Conservation (phyloP, 257 asterid species). For the Craterostigma plantagineum region DNA sequence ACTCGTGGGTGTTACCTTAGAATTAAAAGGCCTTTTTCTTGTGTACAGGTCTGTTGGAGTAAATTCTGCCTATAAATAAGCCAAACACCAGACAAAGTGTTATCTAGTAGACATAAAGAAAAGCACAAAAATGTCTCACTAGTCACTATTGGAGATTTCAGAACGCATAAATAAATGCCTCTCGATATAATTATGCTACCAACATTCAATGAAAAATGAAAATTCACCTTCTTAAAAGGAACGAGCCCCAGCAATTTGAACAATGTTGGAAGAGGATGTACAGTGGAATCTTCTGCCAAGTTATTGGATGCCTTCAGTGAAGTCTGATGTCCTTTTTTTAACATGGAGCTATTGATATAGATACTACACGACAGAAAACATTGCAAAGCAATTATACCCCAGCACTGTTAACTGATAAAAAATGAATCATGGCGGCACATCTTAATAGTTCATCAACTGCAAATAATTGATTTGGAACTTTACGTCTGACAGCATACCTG, state of each 20-base stretch:
- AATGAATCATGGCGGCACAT: conserved; percentile 3
- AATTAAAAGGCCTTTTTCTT: conserved; percentile 63
- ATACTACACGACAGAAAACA: conserved; percentile 27
- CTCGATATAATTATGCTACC: conserved; percentile 2
- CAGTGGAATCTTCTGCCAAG: conserved; percentile 48
- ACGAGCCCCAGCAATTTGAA: conserved; percentile 62
- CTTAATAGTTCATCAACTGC: neutral
- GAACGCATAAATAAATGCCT: conserved; percentile 1
- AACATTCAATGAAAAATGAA: neutral
- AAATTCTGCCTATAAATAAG: conserved; percentile 52
- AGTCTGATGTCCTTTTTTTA: conserved; percentile 42
- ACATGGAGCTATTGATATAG: conserved; percentile 67
- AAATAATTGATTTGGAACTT: too few relatives aligned
- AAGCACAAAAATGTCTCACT: conserved; percentile 3
- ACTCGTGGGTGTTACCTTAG: conserved; percentile 31
- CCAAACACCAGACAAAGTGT: conserved; percentile 1
- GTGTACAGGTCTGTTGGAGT: conserved; percentile 69
- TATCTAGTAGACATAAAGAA: conserved; percentile 1
- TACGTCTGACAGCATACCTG: conserved; percentile 15
- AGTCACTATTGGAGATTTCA: conserved; percentile 5
- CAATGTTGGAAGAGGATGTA: conserved; percentile 80
- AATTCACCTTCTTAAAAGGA: conserved; percentile 70
- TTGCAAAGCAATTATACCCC: neutral
- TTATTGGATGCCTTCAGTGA: conserved; percentile 50
- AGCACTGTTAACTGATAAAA: conserved; percentile 9